A percentile compares a stretch with the other conserved stretches of the same genome.
Evolutionary conservation across 306 rosid species (phyloP).

Genomic region (Gynostemma pentaphyllum): DNA sequence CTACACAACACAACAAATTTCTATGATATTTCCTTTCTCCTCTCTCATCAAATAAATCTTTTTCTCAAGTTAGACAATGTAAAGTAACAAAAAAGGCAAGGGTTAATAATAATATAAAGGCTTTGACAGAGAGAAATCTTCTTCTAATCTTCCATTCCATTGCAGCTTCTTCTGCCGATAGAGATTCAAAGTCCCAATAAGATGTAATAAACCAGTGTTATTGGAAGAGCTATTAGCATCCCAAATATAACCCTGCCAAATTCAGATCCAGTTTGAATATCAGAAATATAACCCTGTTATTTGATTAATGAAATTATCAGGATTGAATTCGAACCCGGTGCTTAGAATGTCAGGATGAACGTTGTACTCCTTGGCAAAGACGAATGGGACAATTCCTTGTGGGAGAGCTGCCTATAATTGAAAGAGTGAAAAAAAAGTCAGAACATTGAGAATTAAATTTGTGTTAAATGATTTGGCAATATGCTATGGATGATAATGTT

Average conservation of each 20-base stretch:
- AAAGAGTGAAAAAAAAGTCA: not conserved
- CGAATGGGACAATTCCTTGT: constrained; percentile 84
- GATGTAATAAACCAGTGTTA: constrained; percentile 13
- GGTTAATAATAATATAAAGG: not conserved
- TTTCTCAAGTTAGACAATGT: not conserved
- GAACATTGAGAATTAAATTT: too few species aligned
- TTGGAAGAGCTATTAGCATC: constrained; percentile 15
- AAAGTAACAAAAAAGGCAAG: too few species aligned
- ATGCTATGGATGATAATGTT: too few species aligned
- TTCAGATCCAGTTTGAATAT: too few species aligned
- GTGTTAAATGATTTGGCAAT: too few species aligned
- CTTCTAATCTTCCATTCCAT: not conserved
- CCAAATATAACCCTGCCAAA: constrained; percentile 12
- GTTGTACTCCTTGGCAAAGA: constrained; percentile 83
- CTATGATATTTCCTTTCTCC: not conserved
- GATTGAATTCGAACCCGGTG: constrained; percentile 42
- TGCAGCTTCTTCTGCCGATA: not conserved
- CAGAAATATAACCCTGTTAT: too few species aligned
- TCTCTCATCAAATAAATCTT: constrained; percentile 1
- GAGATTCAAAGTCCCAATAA: constrained; percentile 12
- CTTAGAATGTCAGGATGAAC: constrained; percentile 84
- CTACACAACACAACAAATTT: too few species aligned
- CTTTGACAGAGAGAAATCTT: not conserved
- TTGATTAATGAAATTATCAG: too few species aligned
- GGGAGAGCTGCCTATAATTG: constrained; percentile 70